Base-by-base conservation (phyloP, 2,329 filamentous ascomycete genomes). In the Fusarium piperis region DNA sequence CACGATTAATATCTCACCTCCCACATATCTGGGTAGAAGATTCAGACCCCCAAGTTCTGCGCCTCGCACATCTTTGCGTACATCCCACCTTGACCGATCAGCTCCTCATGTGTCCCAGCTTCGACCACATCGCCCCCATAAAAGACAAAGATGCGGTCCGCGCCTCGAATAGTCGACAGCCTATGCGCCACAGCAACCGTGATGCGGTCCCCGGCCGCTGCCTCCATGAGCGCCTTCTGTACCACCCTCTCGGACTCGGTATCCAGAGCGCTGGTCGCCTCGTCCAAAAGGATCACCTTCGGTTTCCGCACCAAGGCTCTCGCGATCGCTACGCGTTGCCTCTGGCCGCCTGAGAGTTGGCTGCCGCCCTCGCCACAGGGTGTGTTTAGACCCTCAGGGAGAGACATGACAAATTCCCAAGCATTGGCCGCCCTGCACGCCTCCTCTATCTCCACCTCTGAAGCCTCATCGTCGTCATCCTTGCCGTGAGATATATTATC, bases 401-500 rank as follows among this genome's bases (percentile, higher is more conserved):
- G 33, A 5, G 61, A 64, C n/a, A 36, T 18, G 7, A 52, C 23
- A 6, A 63, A 64, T 33, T 51, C 61, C 8, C 23, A 28, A 1
- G 53, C 61, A 10, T 64, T 59, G 8, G 61, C 61, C 4, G 20
- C n/a, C 6, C 41, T 44, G 9, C 38, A 59, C 0, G 61, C 61
- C 20, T 64, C 41, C 12, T 33, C 13, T 11, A 64, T 13, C 7
- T 48, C 53, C 6, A 23, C 23, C 12, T 52, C 55, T 1, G 35
- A 64, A 4, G 20, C 28, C 16, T 26, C 6, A n/a, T 28, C 20
- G 2, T 15, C 48, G 18, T 52, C 26, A 10, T 30, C 30, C 7
- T 62, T 18, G 4, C 63, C 52, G 2, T 38, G 26, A 2, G 39
- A 32, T 68, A 98, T 97, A 75, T 95, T 95, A 76, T 95, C 92